A percentile compares a stretch with the other conserved stretches of the same genome.
phyloP scores from a whole-genome alignment of 495 filamentous ascomycete species.

The Hyaloscypha variabilis region DNA sequence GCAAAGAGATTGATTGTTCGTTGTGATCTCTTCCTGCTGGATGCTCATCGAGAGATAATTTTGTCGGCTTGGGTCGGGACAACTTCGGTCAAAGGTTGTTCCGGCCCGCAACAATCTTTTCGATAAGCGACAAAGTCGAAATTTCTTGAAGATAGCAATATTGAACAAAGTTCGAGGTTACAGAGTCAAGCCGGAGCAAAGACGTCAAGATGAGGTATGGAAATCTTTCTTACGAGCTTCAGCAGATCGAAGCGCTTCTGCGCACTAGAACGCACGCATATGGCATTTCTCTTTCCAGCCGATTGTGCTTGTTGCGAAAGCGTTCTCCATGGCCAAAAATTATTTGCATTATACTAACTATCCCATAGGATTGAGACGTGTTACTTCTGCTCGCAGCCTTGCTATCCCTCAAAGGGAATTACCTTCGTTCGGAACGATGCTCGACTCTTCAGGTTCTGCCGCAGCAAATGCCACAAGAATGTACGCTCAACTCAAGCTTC shows the following conservation, averaged over 20 bases:
- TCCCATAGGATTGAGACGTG: slow-evolving; percentile 77
- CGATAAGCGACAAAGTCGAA: slow-evolving; percentile 3
- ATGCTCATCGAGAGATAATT: neutral
- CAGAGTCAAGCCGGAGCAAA: slow-evolving; percentile 23
- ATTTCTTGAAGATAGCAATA: neutral
- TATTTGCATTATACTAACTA: neutral
- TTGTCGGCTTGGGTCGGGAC: neutral
- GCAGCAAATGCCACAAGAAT: slow-evolving; percentile 93
- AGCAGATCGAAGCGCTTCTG: too few species aligned
- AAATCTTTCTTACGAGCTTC: neutral
- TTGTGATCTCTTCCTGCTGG: neutral
- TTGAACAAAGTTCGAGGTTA: slow-evolving; percentile 6
- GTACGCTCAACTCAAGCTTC: slow-evolving; percentile 28
- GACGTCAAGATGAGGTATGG: slow-evolving; percentile 43
- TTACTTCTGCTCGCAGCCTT: slow-evolving; percentile 85
- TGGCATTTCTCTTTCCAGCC: too few species aligned
- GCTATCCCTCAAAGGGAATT: slow-evolving; percentile 85
- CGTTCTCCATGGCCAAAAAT: too few species aligned
- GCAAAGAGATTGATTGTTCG: neutral
- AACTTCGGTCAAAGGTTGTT: neutral
- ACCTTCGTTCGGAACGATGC: slow-evolving; percentile 79
- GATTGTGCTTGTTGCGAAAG: too few species aligned
- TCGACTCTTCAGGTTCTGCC: slow-evolving; percentile 71
- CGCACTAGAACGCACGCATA: too few species aligned
- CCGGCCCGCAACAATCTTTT: neutral